phyloP scores from a whole-genome alignment of 345 rosid genomes.

The Odontarrhena argentea region DNA sequence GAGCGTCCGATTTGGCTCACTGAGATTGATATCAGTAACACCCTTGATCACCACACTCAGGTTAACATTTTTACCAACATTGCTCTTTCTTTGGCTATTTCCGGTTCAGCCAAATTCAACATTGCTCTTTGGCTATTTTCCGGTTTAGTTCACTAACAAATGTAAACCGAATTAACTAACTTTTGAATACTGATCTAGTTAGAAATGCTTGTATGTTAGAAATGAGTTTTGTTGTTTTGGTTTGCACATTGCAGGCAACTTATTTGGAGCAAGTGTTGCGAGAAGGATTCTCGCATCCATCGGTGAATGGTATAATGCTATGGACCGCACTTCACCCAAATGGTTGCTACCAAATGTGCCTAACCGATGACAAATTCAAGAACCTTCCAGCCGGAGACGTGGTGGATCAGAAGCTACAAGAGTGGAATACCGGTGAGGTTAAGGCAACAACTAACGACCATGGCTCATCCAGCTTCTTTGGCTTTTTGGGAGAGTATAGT shows the following conservation, averaged over 20 bases:
- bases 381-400: conserved; percentile 78
- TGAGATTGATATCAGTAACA: conserved; percentile 66
- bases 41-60: conserved; percentile 55
- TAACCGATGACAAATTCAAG: conserved; percentile 54
- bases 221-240: background rate
- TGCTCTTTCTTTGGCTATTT: background rate
- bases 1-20: conserved; percentile 87
- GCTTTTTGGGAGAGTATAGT: conserved; percentile 72
- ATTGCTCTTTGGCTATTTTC: too few relatives aligned
- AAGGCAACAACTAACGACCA: conserved; percentile 50
- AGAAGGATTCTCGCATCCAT: conserved; percentile 89
- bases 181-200: too few relatives aligned
- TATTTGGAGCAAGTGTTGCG: conserved; percentile 73
- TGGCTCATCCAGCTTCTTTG: conserved; percentile 67
- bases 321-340: conserved; percentile 81
- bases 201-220: too few relatives aligned
- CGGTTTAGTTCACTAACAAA: too few relatives aligned
- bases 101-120: background rate
- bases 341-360: conserved; percentile 90
- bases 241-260: conserved; percentile 44
- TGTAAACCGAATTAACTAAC: too few relatives aligned
- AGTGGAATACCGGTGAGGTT: conserved; percentile 58
- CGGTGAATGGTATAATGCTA: conserved; percentile 76
- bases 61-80: conserved; percentile 28
- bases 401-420: conserved; percentile 60